Conservation (phyloP, 345 rosid genomes). For the Lepidium africanum region DNA sequence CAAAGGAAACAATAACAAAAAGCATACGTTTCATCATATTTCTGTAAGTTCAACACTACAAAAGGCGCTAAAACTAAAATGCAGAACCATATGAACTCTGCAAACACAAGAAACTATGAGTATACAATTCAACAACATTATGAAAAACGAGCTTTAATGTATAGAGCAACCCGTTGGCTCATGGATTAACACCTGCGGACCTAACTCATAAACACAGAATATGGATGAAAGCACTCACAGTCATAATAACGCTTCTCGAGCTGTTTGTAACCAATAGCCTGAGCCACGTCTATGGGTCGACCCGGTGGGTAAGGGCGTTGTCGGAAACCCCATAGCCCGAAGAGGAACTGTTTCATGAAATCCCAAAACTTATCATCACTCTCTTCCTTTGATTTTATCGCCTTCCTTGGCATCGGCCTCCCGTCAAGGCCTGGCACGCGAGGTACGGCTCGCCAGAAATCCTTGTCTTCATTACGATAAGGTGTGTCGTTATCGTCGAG, state of each 20-base stretch:
- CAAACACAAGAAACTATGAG: background rate
- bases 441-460: constrained; percentile 65
- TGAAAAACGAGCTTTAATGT: background rate
- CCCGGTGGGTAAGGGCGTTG: constrained; percentile 85
- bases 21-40: background rate
- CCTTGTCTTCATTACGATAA: constrained; percentile 57
- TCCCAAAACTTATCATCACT: constrained; percentile 94
- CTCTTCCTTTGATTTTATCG: constrained; percentile 57
- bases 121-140: background rate
- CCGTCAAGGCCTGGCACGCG: constrained; percentile 73
- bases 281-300: constrained; percentile 80
- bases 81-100: background rate
- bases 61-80: background rate
- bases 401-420: constrained; percentile 85
- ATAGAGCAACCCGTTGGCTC: background rate
- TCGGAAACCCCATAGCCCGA: constrained; percentile 89
- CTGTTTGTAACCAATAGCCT: constrained; percentile 80
- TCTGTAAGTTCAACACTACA: background rate
- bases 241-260: constrained; percentile 87
- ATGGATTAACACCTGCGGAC: background rate
- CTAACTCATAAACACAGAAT: background rate
- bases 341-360: constrained; percentile 68
- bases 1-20: background rate
- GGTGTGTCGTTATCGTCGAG: constrained; percentile 50
- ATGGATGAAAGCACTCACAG: constrained; percentile 40